Conservation (phyloP, 176 grass and related monocot genomes). For the Tillandsia fasciculata region DNA sequence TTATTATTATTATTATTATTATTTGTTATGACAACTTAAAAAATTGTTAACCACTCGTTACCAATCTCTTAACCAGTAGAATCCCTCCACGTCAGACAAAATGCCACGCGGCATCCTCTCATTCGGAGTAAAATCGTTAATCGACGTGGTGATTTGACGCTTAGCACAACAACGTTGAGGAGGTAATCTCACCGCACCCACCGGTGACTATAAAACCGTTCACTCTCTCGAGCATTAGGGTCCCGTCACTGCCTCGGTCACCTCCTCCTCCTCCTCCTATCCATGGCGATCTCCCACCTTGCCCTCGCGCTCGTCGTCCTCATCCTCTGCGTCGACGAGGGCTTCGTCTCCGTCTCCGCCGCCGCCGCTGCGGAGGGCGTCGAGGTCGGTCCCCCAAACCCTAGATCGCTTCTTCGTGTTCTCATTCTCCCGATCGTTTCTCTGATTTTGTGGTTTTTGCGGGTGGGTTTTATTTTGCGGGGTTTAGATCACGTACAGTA, state of each 20-base stretch:
- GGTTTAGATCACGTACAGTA: conserved; percentile 47
- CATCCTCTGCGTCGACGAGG: not conserved
- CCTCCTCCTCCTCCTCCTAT: not conserved
- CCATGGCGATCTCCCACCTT: conserved; percentile 1
- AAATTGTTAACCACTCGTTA: no score
- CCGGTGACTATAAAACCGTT: not conserved
- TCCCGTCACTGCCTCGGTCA: not conserved
- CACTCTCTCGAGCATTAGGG: not conserved
- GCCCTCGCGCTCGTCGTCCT: not conserved
- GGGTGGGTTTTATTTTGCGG: conserved; percentile 14
- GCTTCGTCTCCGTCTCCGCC: not conserved
- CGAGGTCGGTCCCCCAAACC: not conserved
- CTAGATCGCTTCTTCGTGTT: not conserved
- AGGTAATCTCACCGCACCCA: not conserved
- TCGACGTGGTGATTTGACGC: no score
- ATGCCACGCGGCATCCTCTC: no score
- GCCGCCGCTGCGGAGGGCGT: not conserved
- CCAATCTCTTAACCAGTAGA: no score
- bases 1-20: no score
- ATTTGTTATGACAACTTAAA: no score
- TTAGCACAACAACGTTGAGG: no score
- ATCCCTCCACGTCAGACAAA: no score
- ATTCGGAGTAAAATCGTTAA: no score
- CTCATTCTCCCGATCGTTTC: not conserved
- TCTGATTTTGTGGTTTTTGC: not conserved